A percentile compares a stretch with the other conserved stretches of the same genome.
Evolutionary conservation across 2,329 filamentous ascomycete species (phyloP).

Genomic region (Cladophialophora yegresii): DNA sequence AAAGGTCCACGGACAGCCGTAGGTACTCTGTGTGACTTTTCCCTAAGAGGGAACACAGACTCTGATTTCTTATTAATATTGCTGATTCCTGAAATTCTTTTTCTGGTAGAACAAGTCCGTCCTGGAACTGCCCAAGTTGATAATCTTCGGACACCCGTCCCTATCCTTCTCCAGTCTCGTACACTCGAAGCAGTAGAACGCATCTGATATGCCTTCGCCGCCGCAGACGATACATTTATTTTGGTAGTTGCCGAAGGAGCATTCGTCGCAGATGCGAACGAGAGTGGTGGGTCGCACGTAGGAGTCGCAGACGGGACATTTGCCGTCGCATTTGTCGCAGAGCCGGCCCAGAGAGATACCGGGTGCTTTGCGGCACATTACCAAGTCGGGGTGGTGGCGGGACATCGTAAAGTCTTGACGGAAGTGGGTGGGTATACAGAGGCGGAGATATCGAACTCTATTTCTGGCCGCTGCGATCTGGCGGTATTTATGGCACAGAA

Average conservation of each 20-base stretch:
- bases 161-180: slow-evolving; percentile 94
- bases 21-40: background rate
- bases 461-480: background rate
- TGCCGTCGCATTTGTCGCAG: slow-evolving; percentile 99
- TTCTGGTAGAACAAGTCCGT: slow-evolving; percentile 86
- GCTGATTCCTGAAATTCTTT: slow-evolving; percentile 67
- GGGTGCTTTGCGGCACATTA: slow-evolving; percentile 99
- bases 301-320: slow-evolving; percentile 97
- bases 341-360: slow-evolving; percentile 97
- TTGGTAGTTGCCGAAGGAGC: slow-evolving; percentile 99
- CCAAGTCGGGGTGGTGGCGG: slow-evolving; percentile 94
- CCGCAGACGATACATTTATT: slow-evolving; percentile 99
- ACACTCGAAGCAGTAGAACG: slow-evolving; percentile 99
- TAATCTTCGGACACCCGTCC: slow-evolving; percentile 98
- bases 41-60: background rate
- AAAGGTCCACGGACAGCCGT: background rate
- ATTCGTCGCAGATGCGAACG: slow-evolving; percentile 98
- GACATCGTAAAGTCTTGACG: slow-evolving; percentile 63
- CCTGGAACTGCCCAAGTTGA: slow-evolving; percentile 91
- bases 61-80: slow-evolving; percentile 20
- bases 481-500: background rate
- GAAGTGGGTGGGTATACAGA: background rate
- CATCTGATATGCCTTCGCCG: slow-evolving; percentile 95
- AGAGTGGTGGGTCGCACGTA: slow-evolving; percentile 98
- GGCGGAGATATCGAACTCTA: background rate